Conservation (phyloP, 208 protist genomes). For the Crithidia bombi region DNA sequence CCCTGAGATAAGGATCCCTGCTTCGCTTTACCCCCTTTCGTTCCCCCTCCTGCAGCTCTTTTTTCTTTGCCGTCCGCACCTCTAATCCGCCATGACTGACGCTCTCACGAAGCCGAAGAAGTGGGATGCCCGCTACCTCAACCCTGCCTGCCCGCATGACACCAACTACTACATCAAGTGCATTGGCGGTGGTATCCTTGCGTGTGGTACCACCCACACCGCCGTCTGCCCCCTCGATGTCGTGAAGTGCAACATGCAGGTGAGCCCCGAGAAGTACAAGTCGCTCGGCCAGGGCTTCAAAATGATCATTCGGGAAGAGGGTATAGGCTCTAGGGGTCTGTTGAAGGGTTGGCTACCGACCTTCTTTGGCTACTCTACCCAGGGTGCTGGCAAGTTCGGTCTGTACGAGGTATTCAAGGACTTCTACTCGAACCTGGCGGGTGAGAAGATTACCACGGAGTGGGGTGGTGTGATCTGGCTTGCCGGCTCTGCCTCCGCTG, state of each 20-base stretch:
- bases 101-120: slow-evolving; percentile 28
- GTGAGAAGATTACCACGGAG: slow-evolving; percentile 80
- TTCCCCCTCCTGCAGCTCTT: neutral
- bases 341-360: slow-evolving; percentile 93
- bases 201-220: slow-evolving; percentile 95
- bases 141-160: slow-evolving; percentile 71
- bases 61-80: neutral
- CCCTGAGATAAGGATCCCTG: neutral
- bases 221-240: slow-evolving; percentile 95
- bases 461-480: slow-evolving; percentile 88
- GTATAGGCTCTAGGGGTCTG: slow-evolving; percentile 71
- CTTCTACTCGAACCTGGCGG: slow-evolving; percentile 84
- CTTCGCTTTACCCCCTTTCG: neutral
- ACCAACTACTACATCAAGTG: slow-evolving; percentile 93
- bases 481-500: slow-evolving; percentile 93
- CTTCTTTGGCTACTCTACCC: slow-evolving; percentile 91
- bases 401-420: slow-evolving; percentile 96
- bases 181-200: slow-evolving; percentile 92
- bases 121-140: slow-evolving; percentile 83
- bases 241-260: slow-evolving; percentile 97
- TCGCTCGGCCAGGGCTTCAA: slow-evolving; percentile 73
- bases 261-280: slow-evolving; percentile 89
- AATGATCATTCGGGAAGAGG: slow-evolving; percentile 72
- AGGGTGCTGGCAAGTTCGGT: slow-evolving; percentile 95
- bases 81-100: neutral